Evolutionary conservation across 176 grass and related monocot genomes (phyloP), one percentile per base, ranked within the genome.

Genomic region (Olyra latifolia): DNA sequence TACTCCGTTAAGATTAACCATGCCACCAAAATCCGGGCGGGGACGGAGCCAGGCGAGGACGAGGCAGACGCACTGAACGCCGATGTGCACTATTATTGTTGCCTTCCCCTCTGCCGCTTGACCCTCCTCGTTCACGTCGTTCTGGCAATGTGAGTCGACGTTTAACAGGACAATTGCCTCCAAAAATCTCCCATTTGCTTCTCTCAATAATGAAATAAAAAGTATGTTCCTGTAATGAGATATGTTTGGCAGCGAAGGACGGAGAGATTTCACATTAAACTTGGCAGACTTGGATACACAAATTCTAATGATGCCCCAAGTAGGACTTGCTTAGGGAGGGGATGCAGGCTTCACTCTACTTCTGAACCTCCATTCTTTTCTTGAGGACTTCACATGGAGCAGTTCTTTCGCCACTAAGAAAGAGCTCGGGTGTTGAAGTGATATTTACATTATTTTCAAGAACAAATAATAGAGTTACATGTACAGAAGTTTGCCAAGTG

Each of bases 401-500:
- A 32, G n/a, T 5, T 19, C 62, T 68, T 83, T 29, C 48, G 56
- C 32, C 32, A 8, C 2, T 0, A 71, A n/a, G n/a, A n/a, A n/a
- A n/a, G 4, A 41, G 30, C n/a, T 74, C 0, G 7, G 47, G 19
- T 61, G 12, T 3, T n/a, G 6, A 40, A 1, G 4, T 62, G 35
- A 54, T 80, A 84, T 70, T 80, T 84, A 84, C 87, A 84, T 40
- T 49, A 61, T n/a, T 38, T 52, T 69, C 48, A 52, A 27, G 4
- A 74, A 62, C 54, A 61, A 5, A 24, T 4, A 20, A 43, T 46
- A 53, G 66, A 80, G 20, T 69, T 75, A 69, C 69, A 89, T 57
- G 66, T 78, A 83, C 54, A 75, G 5, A 46, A 62, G 54, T 64
- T 71, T 52, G 17, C 32, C 22, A 58, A 66, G 14, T 38, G 32